Evolutionary conservation across 495 filamentous ascomycete genomes (phyloP).

Genomic region (Annulohypoxylon bovei): DNA sequence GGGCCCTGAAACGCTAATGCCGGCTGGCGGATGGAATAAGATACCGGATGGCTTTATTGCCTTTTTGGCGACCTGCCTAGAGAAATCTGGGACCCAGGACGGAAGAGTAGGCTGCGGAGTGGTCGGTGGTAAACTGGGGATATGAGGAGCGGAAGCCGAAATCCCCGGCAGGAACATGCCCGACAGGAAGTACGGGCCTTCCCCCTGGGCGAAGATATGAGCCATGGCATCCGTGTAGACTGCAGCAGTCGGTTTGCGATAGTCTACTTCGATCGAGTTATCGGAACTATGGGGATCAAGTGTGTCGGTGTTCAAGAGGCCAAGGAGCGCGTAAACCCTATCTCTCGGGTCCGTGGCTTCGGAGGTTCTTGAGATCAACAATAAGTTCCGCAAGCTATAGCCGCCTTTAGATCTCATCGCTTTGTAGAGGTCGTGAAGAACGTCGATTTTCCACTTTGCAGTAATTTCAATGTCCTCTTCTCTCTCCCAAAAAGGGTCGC

Average conservation of each 20-base stretch:
- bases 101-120: conserved; percentile 5
- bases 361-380: conserved; percentile 19
- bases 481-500: not conserved
- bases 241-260: conserved; percentile 11
- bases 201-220: conserved; percentile 19
- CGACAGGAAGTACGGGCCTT: conserved; percentile 23
- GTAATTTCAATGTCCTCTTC: not conserved
- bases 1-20: conserved; percentile 9
- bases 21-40: conserved; percentile 14
- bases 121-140: not conserved
- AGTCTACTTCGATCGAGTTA: conserved; percentile 2
- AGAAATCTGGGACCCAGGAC: conserved; percentile 22
- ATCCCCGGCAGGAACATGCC: conserved; percentile 12
- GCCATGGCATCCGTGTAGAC: conserved; percentile 24
- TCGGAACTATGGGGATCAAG: not conserved
- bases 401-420: conserved; percentile 10
- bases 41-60: conserved; percentile 4
- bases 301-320: conserved; percentile 4
- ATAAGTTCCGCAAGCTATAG: conserved; percentile 11
- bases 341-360: conserved; percentile 24
- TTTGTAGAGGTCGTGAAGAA: conserved; percentile 10
- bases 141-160: conserved; percentile 9
- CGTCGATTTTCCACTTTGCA: not conserved
- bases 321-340: conserved; percentile 17
- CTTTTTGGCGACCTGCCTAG: conserved; percentile 1